phyloP scores from a whole-genome alignment of 139 green algal species.

The Diplosphaera chodatii region DNA sequence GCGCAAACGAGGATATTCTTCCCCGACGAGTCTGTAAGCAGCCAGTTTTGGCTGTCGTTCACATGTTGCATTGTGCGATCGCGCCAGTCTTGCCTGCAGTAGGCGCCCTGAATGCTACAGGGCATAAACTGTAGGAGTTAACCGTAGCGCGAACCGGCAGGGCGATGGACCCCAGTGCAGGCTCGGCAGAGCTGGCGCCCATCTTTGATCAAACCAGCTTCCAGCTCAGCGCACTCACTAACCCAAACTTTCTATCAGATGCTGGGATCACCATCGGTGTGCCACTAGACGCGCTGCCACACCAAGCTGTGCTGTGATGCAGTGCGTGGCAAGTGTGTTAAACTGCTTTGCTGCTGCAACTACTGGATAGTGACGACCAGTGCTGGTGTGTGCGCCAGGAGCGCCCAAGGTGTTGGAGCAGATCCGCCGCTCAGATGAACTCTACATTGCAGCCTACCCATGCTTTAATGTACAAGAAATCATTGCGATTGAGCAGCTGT shows the following conservation, averaged over 20 bases:
- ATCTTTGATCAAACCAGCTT: slow-evolving; percentile 48
- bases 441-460: slow-evolving; percentile 72
- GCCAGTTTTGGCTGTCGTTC: not conserved
- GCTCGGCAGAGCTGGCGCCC: slow-evolving; percentile 29
- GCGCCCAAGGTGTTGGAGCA: slow-evolving; percentile 25
- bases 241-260: slow-evolving; percentile 44
- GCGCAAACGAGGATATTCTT: slow-evolving; percentile 61
- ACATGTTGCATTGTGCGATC: not conserved
- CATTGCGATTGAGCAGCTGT: slow-evolving; percentile 57
- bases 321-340: too few relatives aligned
- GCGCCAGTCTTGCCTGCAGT: not conserved
- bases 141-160: slow-evolving; percentile 40
- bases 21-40: slow-evolving; percentile 44
- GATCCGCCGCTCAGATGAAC: slow-evolving; percentile 37
- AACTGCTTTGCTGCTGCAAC: too few relatives aligned
- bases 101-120: too few relatives aligned
- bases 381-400: too few relatives aligned
- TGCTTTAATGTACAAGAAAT: slow-evolving; percentile 67
- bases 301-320: too few relatives aligned
- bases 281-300: too few relatives aligned
- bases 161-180: slow-evolving; percentile 39
- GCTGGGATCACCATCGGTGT: slow-evolving; percentile 35
- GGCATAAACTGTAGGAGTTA: slow-evolving; percentile 42
- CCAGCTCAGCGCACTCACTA: slow-evolving; percentile 51
- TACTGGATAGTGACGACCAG: too few relatives aligned